Evolutionary conservation across 805 yeast genomes (phyloP), one percentile per base, ranked within the genome.

Genomic region (Candida pini): DNA sequence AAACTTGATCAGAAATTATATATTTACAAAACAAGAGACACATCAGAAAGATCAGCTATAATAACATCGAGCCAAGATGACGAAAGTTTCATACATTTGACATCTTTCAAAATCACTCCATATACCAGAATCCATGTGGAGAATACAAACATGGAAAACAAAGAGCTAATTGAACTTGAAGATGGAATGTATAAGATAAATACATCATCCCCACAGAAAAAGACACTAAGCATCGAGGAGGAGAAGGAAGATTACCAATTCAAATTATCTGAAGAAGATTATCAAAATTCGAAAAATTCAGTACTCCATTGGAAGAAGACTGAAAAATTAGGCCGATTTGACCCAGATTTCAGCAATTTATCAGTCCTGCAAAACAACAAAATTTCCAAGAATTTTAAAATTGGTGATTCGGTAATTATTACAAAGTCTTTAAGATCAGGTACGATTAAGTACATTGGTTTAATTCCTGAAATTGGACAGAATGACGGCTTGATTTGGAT

Each of bases 271-370:
- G 79, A 78, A 24, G 73, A 67, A 26, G 81, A 75, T 29, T 86
- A 89, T 55, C 78, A 69, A 20, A 63, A 63, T 30, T 66, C 82
- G 39, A 34, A 58, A 3, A 75, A 81, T 35, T 69, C 90, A 0
- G 94, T 85, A 2, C 66, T 79, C 36, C 71, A 69, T 36, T 89
- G 96, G 95, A 90, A 89, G 16, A 19, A 70, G 37, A 63, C 68
- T 20, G 70, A 82, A 43, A 59, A 73, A 38, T 60, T 86, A 18
- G 96, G 97, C 0, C 64, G 89, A 33, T 88, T 78, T 47, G 76
- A 81, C 42, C 83, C 87, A 0, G 52, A 60, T 4, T 71, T 54
- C 29, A 54, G 56, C 12, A 48, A 53, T 18, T 47, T 50, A 6
- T 14, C 33, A 9, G 32, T 39, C 1, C 29, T 39, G 9, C 39